A percentile compares a stretch with the other conserved stretches of the same genome.
Evolutionary conservation across 495 filamentous ascomycete genomes (phyloP).

Genomic region (Tirmania nivea): DNA sequence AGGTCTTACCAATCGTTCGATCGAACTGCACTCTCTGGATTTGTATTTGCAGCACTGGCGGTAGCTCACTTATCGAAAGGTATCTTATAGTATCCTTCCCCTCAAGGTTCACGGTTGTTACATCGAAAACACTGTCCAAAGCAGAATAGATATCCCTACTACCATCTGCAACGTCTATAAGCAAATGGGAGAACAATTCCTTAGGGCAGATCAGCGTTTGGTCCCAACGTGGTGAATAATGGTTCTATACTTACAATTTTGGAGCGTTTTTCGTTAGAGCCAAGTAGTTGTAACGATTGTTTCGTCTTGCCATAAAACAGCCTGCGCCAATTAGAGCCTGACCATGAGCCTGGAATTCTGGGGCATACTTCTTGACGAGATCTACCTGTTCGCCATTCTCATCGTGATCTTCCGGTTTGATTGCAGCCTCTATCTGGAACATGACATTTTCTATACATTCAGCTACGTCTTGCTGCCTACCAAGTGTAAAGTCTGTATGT

Average conservation of each 20-base stretch:
- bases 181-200: slow-evolving; percentile 39
- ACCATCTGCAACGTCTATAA: slow-evolving; percentile 39
- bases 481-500: slow-evolving; percentile 34
- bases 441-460: slow-evolving; percentile 86
- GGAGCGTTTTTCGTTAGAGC: slow-evolving; percentile 16
- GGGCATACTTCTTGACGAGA: slow-evolving; percentile 40
- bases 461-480: slow-evolving; percentile 71
- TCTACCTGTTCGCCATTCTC: slow-evolving; percentile 57
- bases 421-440: slow-evolving; percentile 73
- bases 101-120: slow-evolving; percentile 46
- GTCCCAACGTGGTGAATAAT: neutral
- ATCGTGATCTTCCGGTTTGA: slow-evolving; percentile 39
- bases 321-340: slow-evolving; percentile 12
- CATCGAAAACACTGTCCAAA: slow-evolving; percentile 63
- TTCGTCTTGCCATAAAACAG: slow-evolving; percentile 38
- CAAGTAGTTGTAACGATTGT: slow-evolving; percentile 16
- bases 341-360: no score
- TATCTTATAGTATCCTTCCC: slow-evolving; percentile 42
- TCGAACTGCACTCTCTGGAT: slow-evolving; percentile 62
- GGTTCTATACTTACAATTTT: slow-evolving; percentile 10
- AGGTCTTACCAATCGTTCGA: slow-evolving; percentile 32
- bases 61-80: slow-evolving; percentile 50
- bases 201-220: slow-evolving; percentile 12
- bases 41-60: slow-evolving; percentile 72
- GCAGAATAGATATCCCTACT: slow-evolving; percentile 56